These are phyloP conservation scores for Dendrocalamus latiflorus DNA, from an alignment of 202 grass and related monocot species.

Conservation along the genomic window DNA sequence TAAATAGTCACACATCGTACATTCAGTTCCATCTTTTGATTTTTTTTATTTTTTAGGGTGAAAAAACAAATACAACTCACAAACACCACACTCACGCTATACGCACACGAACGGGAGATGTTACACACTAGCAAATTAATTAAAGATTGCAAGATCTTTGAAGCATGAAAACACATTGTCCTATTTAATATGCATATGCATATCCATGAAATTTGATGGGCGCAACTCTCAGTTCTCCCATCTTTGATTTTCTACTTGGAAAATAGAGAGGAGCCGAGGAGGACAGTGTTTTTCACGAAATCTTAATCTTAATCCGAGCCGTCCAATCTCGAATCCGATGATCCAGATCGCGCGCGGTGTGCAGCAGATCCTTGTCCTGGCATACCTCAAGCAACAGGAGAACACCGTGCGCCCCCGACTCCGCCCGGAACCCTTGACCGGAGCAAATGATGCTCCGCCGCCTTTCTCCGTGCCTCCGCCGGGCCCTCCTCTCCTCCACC, in stretches of 20 bases:
- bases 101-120: rapidly evolving
- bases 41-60: too few relatives aligned
- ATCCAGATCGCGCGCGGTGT: not conserved
- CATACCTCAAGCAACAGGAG: not conserved
- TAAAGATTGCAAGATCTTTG: too few relatives aligned
- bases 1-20: too few relatives aligned
- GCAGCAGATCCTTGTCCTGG: not conserved
- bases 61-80: too few relatives aligned
- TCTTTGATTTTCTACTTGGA: not conserved
- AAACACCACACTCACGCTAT: too few relatives aligned
- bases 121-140: too few relatives aligned
- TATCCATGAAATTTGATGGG: too few relatives aligned
- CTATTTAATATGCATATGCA: too few relatives aligned
- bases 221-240: too few relatives aligned
- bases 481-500: not conserved
- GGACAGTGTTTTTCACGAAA: not conserved
- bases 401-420: not conserved
- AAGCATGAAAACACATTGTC: rapidly evolving
- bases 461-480: not conserved
- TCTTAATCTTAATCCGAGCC: not conserved
- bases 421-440: not conserved
- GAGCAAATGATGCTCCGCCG: slow-evolving; percentile 28
- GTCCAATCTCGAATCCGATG: not conserved
- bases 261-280: too few relatives aligned
- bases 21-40: too few relatives aligned